These are phyloP conservation scores for Blastomyces gilchristii DNA, from an alignment of 2,329 filamentous ascomycete species.

Conservation along the genomic window DNA sequence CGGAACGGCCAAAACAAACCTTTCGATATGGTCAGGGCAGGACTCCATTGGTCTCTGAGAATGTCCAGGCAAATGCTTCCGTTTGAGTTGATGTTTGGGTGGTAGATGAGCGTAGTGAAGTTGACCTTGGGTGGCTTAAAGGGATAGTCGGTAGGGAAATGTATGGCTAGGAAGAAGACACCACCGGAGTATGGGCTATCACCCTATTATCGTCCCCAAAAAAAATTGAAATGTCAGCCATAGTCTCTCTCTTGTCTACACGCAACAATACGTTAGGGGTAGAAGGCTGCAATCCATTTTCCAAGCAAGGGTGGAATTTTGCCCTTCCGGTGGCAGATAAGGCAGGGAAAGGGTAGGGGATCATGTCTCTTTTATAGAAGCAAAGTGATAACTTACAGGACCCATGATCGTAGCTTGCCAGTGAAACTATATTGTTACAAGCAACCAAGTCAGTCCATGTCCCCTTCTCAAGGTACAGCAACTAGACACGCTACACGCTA, in stretches of 20 bases:
- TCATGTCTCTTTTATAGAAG: not conserved
- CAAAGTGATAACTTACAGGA: constrained; percentile 59
- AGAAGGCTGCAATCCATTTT: not conserved
- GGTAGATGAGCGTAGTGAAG: constrained; percentile 99
- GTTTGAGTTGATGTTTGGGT: constrained; percentile 99
- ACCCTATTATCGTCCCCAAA: constrained; percentile 45
- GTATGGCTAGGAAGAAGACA: constrained; percentile 97
- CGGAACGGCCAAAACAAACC: constrained; percentile 45
- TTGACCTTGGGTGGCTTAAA: constrained; percentile 99
- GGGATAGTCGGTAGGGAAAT: constrained; percentile 99
- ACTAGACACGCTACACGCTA: constrained; percentile 7
- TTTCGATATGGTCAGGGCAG: constrained; percentile 96
- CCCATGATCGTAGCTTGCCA: constrained; percentile 99
- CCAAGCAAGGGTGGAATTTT: not conserved
- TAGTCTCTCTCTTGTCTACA: not conserved
- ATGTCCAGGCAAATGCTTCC: constrained; percentile 99
- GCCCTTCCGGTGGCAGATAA: not conserved
- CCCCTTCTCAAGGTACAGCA: not conserved
- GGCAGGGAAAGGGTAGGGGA: constrained; percentile 1
- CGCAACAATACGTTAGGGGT: not conserved
- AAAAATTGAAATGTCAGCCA: constrained; percentile 9
- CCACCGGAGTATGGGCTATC: constrained; percentile 97
- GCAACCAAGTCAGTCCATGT: constrained; percentile 23
- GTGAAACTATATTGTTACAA: constrained; percentile 62
- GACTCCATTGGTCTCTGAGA: constrained; percentile 97